phyloP scores from a whole-genome alignment of 2,329 filamentous ascomycete species.

The Phyllosticta capitalensis region DNA sequence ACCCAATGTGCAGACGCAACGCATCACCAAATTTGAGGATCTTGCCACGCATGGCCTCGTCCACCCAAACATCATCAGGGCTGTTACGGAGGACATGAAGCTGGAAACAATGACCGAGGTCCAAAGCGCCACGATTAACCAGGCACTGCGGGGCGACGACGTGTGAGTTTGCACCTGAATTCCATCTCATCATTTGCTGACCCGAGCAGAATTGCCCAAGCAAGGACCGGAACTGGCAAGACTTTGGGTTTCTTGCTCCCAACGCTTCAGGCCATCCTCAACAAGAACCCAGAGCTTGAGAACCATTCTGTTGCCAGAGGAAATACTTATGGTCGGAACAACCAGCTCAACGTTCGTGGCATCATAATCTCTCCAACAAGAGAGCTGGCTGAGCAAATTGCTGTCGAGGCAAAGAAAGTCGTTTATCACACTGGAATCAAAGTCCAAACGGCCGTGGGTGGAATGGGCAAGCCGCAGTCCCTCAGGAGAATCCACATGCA shows the following conservation, averaged over 20 bases:
- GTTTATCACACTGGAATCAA: slow-evolving; percentile 55
- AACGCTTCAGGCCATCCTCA: slow-evolving; percentile 68
- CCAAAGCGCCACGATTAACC: slow-evolving; percentile 71
- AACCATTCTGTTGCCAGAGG: not conserved
- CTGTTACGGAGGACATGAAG: slow-evolving; percentile 62
- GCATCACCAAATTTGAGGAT: slow-evolving; percentile 35
- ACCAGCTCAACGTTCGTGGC: slow-evolving; percentile 45
- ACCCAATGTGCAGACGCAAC: slow-evolving; percentile 14
- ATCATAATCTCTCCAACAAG: slow-evolving; percentile 54
- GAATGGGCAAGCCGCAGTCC: slow-evolving; percentile 65
- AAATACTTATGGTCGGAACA: slow-evolving; percentile 22
- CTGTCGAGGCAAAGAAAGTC: slow-evolving; percentile 63
- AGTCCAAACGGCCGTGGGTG: slow-evolving; percentile 77
- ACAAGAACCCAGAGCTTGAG: slow-evolving; percentile 52
- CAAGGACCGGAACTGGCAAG: slow-evolving; percentile 95
- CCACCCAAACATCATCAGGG: slow-evolving; percentile 53
- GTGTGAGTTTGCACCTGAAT: slow-evolving; percentile 54
- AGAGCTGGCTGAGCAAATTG: slow-evolving; percentile 56
- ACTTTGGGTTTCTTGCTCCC: slow-evolving; percentile 89
- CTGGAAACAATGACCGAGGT: slow-evolving; percentile 88
- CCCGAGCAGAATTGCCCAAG: slow-evolving; percentile 60
- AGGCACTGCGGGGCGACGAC: slow-evolving; percentile 70
- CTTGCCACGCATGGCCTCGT: slow-evolving; percentile 42
- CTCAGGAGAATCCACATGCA: slow-evolving; percentile 57
- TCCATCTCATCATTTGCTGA: not conserved